Evolutionary conservation across 1,139 yeast genomes (phyloP).

Genomic region (Oligophagozyma castellii): DNA sequence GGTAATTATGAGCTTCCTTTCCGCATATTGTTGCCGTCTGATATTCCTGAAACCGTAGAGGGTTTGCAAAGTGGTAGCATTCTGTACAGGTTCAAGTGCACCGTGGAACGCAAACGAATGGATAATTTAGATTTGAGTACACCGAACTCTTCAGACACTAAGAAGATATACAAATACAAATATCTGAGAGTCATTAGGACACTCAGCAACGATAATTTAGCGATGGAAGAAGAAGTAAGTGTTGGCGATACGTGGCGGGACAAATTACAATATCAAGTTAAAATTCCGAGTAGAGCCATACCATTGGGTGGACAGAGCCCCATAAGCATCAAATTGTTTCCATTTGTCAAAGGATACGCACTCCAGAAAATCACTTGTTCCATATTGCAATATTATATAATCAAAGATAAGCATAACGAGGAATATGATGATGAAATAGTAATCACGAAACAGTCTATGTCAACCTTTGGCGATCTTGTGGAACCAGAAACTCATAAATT

Average conservation of each 20-base stretch:
- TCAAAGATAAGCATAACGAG: conserved; percentile 28
- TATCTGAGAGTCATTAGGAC: conserved; percentile 40
- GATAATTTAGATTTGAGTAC: conserved; percentile 2
- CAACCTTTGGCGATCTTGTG: conserved; percentile 29
- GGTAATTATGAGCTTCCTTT: conserved; percentile 64
- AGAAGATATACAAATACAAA: conserved; percentile 23
- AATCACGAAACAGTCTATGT: conserved; percentile 29
- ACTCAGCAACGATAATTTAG: conserved; percentile 36
- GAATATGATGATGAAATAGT: conserved; percentile 29
- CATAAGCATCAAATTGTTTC: conserved; percentile 40
- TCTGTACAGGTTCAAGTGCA: conserved; percentile 40
- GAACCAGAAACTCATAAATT: conserved; percentile 19
- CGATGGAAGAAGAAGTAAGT: conserved; percentile 40
- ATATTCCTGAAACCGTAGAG: conserved; percentile 53
- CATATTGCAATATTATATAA: conserved; percentile 39
- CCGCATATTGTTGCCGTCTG: conserved; percentile 40
- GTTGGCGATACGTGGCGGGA: conserved; percentile 53
- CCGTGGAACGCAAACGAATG: conserved; percentile 37
- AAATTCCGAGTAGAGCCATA: conserved; percentile 41
- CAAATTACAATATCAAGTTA: conserved; percentile 49
- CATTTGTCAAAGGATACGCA: conserved; percentile 43
- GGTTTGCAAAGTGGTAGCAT: conserved; percentile 46
- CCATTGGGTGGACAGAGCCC: conserved; percentile 47
- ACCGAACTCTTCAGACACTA: conserved; percentile 1
- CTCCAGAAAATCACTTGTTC: conserved; percentile 35